Conservation (phyloP, 2,329 filamentous ascomycete genomes). For the Xylaria sp. region DNA sequence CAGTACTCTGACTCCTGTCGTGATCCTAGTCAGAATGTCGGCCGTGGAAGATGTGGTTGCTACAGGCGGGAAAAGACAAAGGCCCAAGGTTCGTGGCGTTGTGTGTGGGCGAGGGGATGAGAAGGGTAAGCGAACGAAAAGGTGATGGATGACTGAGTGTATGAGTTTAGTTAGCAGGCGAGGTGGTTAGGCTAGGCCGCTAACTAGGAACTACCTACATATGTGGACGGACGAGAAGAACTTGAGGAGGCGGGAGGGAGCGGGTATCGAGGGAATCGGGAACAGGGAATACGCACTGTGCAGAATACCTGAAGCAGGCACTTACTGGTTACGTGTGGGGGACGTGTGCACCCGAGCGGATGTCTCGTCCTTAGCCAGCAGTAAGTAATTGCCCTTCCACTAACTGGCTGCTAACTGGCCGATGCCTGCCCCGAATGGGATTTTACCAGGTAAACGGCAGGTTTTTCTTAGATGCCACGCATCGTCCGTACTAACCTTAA, state of each 20-base stretch:
- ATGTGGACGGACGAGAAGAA: conserved; percentile 10
- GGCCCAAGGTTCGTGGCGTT: conserved; percentile 9
- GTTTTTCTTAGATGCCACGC: conserved; percentile 9
- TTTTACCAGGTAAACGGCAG: neutral
- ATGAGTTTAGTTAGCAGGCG: conserved; percentile 4
- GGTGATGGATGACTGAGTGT: conserved; percentile 6
- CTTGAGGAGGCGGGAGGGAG: conserved; percentile 29
- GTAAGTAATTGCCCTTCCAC: neutral
- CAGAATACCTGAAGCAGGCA: neutral
- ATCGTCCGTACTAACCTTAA: neutral
- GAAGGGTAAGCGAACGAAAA: conserved; percentile 18
- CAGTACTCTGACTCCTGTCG: neutral
- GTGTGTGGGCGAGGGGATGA: conserved; percentile 20
- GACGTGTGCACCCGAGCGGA: neutral
- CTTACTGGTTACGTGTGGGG: conserved; percentile 7
- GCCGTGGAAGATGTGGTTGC: neutral
- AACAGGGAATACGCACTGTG: conserved; percentile 17
- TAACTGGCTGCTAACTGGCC: neutral
- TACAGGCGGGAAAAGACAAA: neutral
- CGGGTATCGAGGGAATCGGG: conserved; percentile 6
- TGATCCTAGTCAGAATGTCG: neutral
- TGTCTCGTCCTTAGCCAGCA: neutral
- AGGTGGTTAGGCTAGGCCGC: neutral
- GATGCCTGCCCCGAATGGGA: conserved; percentile 5
- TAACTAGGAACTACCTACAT: neutral